phyloP scores from a whole-genome alignment of 208 protist genomes.

The Trypanosoma platydactyli region DNA sequence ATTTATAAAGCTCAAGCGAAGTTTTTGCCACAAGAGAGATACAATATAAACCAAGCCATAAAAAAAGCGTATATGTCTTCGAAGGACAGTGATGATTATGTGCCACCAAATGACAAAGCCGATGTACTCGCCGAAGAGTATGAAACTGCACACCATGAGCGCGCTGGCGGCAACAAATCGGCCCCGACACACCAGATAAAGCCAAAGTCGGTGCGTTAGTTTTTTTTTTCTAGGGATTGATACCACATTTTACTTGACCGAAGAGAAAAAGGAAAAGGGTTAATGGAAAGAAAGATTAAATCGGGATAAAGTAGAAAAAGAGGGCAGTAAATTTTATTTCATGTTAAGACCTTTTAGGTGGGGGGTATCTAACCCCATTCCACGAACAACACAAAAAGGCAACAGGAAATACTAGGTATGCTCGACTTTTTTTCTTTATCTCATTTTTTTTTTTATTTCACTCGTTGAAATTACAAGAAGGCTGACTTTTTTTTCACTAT shows the following conservation, averaged over 20 bases:
- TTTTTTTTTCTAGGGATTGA: no score
- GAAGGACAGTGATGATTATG: slow-evolving; percentile 58
- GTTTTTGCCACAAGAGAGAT: no score
- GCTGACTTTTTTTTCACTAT: slow-evolving; percentile 4
- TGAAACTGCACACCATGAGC: slow-evolving; percentile 81
- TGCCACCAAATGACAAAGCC: slow-evolving; percentile 76
- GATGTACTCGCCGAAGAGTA: slow-evolving; percentile 68
- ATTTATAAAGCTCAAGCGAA: slow-evolving; percentile 10
- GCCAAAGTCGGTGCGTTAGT: slow-evolving; percentile 79
- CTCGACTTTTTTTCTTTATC: slow-evolving; percentile 9
- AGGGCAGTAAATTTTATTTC: no score
- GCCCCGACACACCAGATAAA: slow-evolving; percentile 75
- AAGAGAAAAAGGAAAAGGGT: no score
- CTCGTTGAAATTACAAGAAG: no score
- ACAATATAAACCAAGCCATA: no score
- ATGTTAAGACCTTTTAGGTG: no score
- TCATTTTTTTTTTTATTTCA: background rate
- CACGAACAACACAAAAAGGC: no score
- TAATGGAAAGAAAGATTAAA: no score
- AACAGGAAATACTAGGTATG: no score
- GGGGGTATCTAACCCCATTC: no score
- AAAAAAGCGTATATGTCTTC: slow-evolving; percentile 15
- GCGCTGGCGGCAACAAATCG: slow-evolving; percentile 66
- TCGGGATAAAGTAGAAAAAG: no score
- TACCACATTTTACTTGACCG: background rate